A percentile compares a stretch with the other conserved stretches of the same genome.
Conservation (phyloP, 805 yeast species). For the Scheffersomyces stipitis region DNA sequence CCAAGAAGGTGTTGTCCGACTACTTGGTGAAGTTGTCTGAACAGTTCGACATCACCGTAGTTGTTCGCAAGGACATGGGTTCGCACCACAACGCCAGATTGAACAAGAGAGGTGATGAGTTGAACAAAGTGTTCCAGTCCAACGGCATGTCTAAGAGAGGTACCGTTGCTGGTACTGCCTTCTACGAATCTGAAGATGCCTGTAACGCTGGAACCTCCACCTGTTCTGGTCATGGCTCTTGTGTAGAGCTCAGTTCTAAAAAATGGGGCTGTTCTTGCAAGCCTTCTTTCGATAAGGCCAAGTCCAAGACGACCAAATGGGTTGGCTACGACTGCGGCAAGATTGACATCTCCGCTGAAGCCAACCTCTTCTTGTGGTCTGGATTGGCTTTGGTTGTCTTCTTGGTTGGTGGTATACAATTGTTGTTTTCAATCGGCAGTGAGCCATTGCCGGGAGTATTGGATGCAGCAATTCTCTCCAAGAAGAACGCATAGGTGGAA, state of each 20-base stretch:
- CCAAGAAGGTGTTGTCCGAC: conserved; percentile 32
- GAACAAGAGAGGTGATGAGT: conserved; percentile 15
- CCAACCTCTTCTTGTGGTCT: conserved; percentile 71
- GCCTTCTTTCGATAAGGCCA: conserved; percentile 40
- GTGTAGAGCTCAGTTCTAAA: conserved; percentile 35
- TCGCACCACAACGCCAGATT: conserved; percentile 10
- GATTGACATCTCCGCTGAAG: conserved; percentile 63
- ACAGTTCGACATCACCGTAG: conserved; percentile 19
- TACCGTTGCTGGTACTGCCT: conserved; percentile 17
- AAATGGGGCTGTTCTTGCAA: conserved; percentile 56
- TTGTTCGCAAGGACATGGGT: conserved; percentile 8
- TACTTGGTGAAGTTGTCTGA: conserved; percentile 12
- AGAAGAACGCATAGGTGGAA: conserved; percentile 30
- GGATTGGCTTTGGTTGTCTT: conserved; percentile 46
- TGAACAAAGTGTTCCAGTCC: conserved; percentile 13
- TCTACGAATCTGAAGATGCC: conserved; percentile 45
- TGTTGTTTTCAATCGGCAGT: conserved; percentile 53
- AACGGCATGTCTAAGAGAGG: conserved; percentile 13
- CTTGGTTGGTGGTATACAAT: conserved; percentile 51
- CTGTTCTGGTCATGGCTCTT: conserved; percentile 56
- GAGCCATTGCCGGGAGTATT: conserved; percentile 70
- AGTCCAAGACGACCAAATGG: conserved; percentile 52
- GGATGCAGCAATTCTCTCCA: conserved; percentile 53
- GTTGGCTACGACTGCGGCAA: conserved; percentile 62
- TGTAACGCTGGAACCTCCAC: conserved; percentile 48